Conservation (phyloP, 1,139 yeast species). For the Candida smagusa region DNA sequence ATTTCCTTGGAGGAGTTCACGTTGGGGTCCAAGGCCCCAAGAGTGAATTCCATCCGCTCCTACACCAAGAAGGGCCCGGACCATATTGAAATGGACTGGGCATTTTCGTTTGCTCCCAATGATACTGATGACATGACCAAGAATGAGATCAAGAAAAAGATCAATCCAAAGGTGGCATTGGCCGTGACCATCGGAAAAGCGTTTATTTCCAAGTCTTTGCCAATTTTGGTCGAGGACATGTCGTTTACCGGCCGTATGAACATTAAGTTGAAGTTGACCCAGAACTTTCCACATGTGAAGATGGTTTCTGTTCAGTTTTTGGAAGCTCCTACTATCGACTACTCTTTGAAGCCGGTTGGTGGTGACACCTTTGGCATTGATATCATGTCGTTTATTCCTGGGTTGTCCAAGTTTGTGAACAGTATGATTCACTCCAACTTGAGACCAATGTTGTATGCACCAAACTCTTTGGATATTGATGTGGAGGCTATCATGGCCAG, state of each 20-base stretch:
- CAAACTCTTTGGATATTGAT: constrained; percentile 71
- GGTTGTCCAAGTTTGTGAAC: constrained; percentile 71
- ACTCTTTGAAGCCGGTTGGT: constrained; percentile 81
- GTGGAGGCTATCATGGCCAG: constrained; percentile 68
- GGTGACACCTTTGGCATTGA: constrained; percentile 83
- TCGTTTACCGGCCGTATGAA: constrained; percentile 71
- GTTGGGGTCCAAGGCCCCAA: constrained; percentile 75
- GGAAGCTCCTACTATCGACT: constrained; percentile 76
- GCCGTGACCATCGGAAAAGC: constrained; percentile 81
- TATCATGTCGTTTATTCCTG: constrained; percentile 80
- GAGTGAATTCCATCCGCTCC: constrained; percentile 66
- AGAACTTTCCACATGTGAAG: constrained; percentile 71
- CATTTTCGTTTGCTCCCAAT: constrained; percentile 73
- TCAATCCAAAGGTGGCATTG: constrained; percentile 75
- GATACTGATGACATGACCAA: constrained; percentile 82
- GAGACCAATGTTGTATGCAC: constrained; percentile 80
- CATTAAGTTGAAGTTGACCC: constrained; percentile 57
- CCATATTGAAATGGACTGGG: constrained; percentile 79
- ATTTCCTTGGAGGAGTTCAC: constrained; percentile 72
- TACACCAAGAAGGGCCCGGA: constrained; percentile 66
- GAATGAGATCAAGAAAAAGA: constrained; percentile 62
- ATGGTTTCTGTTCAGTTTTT: constrained; percentile 67
- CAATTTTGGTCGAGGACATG: constrained; percentile 76
- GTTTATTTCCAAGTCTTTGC: constrained; percentile 68
- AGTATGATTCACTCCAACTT: constrained; percentile 64